Evolutionary conservation across 2,329 filamentous ascomycete species (phyloP), one percentile per base, ranked within the genome.

Genomic region (Ascochyta clinopodiicola): DNA sequence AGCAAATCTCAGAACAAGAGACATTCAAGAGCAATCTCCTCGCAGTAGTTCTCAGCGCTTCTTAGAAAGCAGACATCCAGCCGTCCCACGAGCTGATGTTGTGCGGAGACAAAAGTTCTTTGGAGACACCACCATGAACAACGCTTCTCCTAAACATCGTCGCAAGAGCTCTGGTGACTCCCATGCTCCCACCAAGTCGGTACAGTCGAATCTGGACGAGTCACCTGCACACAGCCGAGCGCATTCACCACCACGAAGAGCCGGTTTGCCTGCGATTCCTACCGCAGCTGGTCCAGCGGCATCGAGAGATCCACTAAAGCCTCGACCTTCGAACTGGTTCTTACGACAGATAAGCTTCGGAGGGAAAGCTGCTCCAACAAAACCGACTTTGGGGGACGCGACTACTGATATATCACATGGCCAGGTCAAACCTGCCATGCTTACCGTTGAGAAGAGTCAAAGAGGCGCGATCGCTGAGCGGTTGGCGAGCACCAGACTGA

Each of bases 261-360:
- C 51, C 29, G 63, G 61, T 12, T 51, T 69, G 7, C 59, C 59
- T 21, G 38, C 66, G 40, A n/a, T 58, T 15, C 37, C 56, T 17
- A 37, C 46, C 17, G 48, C 60, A 17, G 39, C 66, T 46, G 13
- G 56, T 13, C 38, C 59, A 15, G 45, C 52, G 8, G 34, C 49
- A 19, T 34, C 37, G 3, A 68, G 60, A 31, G 31, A 53, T 6
- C 66, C 68, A 8, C 43, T 42, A 4, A 66, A 61, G 32, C 61
- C 46, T 32, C 57, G 68, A 25, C 70, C 72, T 19, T 64, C 65
- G 3, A 67, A 70, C 22, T 75, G 73, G 73, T 73, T 75, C 27
- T 58, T 75, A 9, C 60, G 73, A 39, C 73, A 77, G 31, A 75
- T 78, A 24, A 78, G 75, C 55, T 76, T 76, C 48, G 73, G 70